A percentile compares a stretch with the other conserved stretches of the same genome.
Conservation (phyloP, 225 moss, liverwort and hornwort species). For the Sphagnum contortum region DNA sequence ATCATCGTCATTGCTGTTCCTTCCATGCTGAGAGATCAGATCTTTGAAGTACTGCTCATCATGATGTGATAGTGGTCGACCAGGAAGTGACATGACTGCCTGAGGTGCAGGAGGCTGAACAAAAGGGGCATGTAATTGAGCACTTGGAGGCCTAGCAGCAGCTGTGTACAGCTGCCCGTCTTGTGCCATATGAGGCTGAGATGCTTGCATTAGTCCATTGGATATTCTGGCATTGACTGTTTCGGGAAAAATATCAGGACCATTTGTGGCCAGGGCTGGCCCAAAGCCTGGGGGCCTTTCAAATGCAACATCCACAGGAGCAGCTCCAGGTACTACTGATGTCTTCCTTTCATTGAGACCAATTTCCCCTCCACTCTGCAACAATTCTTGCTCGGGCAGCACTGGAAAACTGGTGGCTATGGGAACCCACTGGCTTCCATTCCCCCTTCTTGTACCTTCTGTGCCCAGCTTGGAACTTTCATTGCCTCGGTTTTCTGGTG, state of each 20-base stretch:
- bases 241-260: conserved; percentile 3
- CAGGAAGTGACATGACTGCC: conserved; percentile 27
- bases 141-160: conserved; percentile 7
- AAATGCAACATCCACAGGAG: conserved; percentile 6
- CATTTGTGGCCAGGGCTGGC: conserved; percentile 14
- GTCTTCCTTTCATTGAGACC: conserved; percentile 23
- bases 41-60: conserved; percentile 87
- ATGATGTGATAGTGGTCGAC: conserved; percentile 42
- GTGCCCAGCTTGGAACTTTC: no score
- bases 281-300: conserved; percentile 56
- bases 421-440: no score
- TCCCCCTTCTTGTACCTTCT: no score
- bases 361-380: background rate
- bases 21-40: conserved; percentile 83
- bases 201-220: conserved; percentile 9
- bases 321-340: conserved; percentile 3
- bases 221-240: background rate
- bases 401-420: background rate
- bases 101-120: conserved; percentile 21
- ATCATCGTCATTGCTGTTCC: conserved; percentile 33
- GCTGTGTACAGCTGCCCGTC: conserved; percentile 12
- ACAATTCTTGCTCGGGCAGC: background rate
- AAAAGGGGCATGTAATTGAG: conserved; percentile 12
- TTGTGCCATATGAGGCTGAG: conserved; percentile 2
- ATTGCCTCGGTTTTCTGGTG: no score